phyloP scores from a whole-genome alignment of 352 stramenopile species.

The Globisporangium acanthophoron region DNA sequence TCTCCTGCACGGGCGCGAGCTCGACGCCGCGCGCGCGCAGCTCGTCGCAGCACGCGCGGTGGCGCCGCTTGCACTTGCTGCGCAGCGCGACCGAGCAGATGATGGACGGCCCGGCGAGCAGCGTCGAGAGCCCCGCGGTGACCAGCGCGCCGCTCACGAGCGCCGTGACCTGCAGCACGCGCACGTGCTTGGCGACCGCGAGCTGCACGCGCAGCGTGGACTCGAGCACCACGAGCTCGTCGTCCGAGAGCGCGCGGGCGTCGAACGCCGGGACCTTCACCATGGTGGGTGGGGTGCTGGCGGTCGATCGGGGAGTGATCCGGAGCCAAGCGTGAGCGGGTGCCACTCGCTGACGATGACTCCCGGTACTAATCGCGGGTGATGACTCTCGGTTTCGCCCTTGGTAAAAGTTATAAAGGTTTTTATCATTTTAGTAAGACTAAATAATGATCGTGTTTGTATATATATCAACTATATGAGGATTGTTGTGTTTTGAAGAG shows the following conservation, averaged over 20 bases:
- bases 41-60: conserved; percentile 11
- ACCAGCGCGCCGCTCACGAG: conserved; percentile 13
- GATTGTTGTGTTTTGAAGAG: no score
- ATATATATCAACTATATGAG: no score
- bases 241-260: conserved; percentile 9
- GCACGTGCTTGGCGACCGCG: conserved; percentile 18
- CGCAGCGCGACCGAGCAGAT: conserved; percentile 18
- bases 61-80: conserved; percentile 16
- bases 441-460: no score
- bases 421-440: no score
- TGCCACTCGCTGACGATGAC: no score
- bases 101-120: conserved; percentile 19
- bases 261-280: conserved; percentile 10
- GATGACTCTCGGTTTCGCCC: no score
- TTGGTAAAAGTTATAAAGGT: no score
- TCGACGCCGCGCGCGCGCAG: conserved; percentile 11
- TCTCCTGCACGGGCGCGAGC: conserved; percentile 11
- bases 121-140: conserved; percentile 15
- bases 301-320: background rate
- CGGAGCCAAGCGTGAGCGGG: background rate
- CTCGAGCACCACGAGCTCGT: conserved; percentile 24
- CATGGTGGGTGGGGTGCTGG: background rate
- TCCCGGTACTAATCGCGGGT: no score
- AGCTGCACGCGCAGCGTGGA: conserved; percentile 26
- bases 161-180: conserved; percentile 14